A percentile compares a stretch with the other conserved stretches of the same genome.
Conservation (phyloP, 2,329 filamentous ascomycete genomes). For the Ophiostoma novo-ulmi region DNA sequence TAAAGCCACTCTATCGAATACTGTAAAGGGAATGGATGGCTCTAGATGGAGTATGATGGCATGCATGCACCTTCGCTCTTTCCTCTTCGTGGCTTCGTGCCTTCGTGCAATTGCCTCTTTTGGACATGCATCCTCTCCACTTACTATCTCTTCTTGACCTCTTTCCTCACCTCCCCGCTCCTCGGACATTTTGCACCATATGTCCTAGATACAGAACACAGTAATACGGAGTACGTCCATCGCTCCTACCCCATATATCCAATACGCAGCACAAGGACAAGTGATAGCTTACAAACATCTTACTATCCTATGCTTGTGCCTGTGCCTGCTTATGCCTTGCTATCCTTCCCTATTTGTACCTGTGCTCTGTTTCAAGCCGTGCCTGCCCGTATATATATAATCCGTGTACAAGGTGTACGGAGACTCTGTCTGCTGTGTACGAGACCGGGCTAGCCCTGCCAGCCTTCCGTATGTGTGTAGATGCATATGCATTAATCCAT, state of each 20-base stretch:
- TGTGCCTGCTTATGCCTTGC: neutral
- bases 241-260: neutral
- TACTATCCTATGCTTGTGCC: neutral
- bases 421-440: neutral
- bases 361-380: slow-evolving; percentile 14
- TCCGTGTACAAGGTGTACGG: slow-evolving; percentile 4
- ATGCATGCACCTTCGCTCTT: slow-evolving; percentile 7
- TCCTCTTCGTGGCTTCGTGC: slow-evolving; percentile 11
- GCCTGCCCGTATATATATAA: neutral
- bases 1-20: neutral
- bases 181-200: slow-evolving; percentile 7
- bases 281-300: neutral
- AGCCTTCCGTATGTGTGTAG: neutral
- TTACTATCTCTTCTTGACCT: neutral
- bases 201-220: neutral
- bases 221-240: neutral
- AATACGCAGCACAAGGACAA: neutral
- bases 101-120: slow-evolving; percentile 1
- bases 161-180: neutral
- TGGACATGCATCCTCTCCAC: neutral
- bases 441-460: slow-evolving; percentile 13
- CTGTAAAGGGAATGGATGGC: neutral
- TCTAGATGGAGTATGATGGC: neutral
- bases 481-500: neutral
- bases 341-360: neutral